Evolutionary conservation across 345 rosid species (phyloP).

Genomic region (Ailanthus altissimus): DNA sequence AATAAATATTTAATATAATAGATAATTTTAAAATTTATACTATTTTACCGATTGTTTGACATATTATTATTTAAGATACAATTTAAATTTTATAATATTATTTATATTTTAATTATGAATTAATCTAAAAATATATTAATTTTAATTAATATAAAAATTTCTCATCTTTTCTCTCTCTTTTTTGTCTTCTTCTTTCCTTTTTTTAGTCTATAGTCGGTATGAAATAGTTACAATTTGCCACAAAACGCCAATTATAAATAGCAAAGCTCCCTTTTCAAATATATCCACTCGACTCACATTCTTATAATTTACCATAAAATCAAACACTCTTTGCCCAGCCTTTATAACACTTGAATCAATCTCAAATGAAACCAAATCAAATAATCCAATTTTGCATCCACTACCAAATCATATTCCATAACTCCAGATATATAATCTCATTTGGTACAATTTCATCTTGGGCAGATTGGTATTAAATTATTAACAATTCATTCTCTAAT

Average conservation of each 20-base stretch:
- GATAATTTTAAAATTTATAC: too few species aligned
- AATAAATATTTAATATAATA: too few species aligned
- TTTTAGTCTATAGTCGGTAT: too few species aligned
- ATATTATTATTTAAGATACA: too few species aligned
- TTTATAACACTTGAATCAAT: constrained; percentile 68
- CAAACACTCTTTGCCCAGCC: constrained; percentile 75
- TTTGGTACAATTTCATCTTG: constrained; percentile 88
- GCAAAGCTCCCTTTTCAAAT: constrained; percentile 52
- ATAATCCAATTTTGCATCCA: constrained; percentile 92
- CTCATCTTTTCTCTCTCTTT: too few species aligned
- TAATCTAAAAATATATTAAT: too few species aligned
- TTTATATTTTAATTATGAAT: too few species aligned
- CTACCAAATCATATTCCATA: constrained; percentile 61
- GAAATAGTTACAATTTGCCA: too few species aligned
- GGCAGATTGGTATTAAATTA: constrained; percentile 47
- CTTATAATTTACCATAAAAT: constrained; percentile 61
- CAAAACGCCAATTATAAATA: constrained; percentile 53
- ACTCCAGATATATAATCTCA: constrained; percentile 54
- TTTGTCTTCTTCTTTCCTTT: too few species aligned
- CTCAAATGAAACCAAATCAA: constrained; percentile 97
- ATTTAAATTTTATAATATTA: too few species aligned
- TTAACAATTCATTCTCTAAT: constrained; percentile 50
- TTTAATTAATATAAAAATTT: too few species aligned
- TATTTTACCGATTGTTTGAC: too few species aligned
- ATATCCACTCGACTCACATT: constrained; percentile 78